phyloP scores from a whole-genome alignment of 2,329 filamentous ascomycete genomes.

The Fusarium subtropicale region DNA sequence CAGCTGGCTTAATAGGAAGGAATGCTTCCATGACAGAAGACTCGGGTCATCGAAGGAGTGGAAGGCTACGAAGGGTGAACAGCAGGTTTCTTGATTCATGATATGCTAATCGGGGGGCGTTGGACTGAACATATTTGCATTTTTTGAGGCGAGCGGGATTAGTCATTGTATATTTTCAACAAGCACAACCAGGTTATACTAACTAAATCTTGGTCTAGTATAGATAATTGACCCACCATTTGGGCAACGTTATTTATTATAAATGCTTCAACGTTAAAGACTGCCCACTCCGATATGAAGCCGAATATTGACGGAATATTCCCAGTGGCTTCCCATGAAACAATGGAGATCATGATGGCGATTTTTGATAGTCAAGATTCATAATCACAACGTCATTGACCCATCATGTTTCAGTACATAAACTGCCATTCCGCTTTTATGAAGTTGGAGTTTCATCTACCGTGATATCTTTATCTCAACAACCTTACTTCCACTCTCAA shows the following conservation, averaged over 20 bases:
- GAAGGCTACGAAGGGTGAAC: conserved; percentile 52
- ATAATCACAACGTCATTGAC: conserved; percentile 36
- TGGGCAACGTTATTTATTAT: conserved; percentile 29
- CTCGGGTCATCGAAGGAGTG: conserved; percentile 50
- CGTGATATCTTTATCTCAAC: not conserved
- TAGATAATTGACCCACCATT: conserved; percentile 18
- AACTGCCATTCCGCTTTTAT: not conserved
- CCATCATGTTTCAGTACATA: conserved; percentile 16
- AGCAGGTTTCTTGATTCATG: conserved; percentile 47
- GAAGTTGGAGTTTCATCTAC: not conserved
- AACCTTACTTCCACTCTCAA: not conserved
- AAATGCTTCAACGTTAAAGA: conserved; percentile 20
- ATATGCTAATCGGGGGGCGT: conserved; percentile 13
- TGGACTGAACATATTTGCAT: not conserved
- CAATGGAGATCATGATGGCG: not conserved
- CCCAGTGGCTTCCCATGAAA: not conserved
- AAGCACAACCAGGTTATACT: not conserved
- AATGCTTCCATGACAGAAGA: conserved; percentile 33
- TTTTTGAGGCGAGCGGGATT: conserved; percentile 19
- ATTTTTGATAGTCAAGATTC: conserved; percentile 7
- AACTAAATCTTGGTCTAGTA: conserved; percentile 4
- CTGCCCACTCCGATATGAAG: not conserved
- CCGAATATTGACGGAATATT: not conserved
- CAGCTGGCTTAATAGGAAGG: conserved; percentile 16
- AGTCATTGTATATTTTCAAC: conserved; percentile 9